phyloP scores from a whole-genome alignment of 2,329 filamentous ascomycete species.

The Leptographium lundbergii region DNA sequence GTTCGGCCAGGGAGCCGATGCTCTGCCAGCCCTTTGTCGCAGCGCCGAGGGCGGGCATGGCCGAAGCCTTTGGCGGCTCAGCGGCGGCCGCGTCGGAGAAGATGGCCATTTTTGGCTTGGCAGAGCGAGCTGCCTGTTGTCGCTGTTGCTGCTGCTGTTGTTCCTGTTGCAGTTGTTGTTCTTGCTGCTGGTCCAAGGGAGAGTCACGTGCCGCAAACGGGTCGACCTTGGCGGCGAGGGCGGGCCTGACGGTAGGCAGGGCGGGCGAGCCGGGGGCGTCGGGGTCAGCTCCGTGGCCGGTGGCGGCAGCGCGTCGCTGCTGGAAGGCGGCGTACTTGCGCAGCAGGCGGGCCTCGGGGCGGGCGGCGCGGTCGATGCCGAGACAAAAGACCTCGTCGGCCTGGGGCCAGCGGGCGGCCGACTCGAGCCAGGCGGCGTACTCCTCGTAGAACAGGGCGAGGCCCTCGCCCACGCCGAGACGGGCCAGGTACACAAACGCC shows the following conservation, averaged over 20 bases:
- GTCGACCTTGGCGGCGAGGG: constrained; percentile 73
- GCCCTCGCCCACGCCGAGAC: constrained; percentile 74
- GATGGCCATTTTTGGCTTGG: constrained; percentile 75
- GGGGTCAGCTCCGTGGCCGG: constrained; percentile 44
- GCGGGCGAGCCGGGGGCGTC: constrained; percentile 68
- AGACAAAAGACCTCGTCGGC: constrained; percentile 89
- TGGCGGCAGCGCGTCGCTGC: constrained; percentile 48
- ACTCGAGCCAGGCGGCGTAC: constrained; percentile 86
- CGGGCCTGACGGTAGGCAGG: constrained; percentile 69
- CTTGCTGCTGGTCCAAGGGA: constrained; percentile 34
- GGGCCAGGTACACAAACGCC: constrained; percentile 80
- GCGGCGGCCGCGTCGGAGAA: constrained; percentile 66
- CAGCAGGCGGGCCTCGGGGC: constrained; percentile 65
- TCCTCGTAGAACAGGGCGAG: constrained; percentile 95
- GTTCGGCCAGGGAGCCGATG: constrained; percentile 73
- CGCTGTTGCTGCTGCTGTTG: constrained; percentile 7
- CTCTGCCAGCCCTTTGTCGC: constrained; percentile 76
- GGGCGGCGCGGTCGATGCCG: constrained; percentile 78
- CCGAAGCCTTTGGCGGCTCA: constrained; percentile 34
- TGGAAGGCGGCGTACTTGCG: constrained; percentile 93
- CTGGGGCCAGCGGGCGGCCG: constrained; percentile 71
- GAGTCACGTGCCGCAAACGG: constrained; percentile 59
- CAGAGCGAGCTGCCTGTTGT: constrained; percentile 37
- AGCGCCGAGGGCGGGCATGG: constrained; percentile 37
- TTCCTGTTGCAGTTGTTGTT: constrained; percentile 6